A percentile compares a stretch with the other conserved stretches of the same genome.
phyloP scores from a whole-genome alignment of 179 eudicot genomes.

The Patellifolia procumbens region DNA sequence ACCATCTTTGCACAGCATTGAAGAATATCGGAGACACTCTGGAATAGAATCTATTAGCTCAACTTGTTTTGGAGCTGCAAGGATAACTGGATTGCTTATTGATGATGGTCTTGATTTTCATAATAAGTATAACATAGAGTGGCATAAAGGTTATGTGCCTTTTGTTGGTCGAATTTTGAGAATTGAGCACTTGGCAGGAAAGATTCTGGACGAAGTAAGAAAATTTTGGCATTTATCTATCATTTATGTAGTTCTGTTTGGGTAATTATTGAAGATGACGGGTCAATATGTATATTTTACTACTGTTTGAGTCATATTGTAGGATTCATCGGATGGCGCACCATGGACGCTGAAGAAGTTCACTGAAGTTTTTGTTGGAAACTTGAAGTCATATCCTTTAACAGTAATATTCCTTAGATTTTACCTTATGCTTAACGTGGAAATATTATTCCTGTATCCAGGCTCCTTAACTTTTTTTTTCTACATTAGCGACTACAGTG shows the following conservation, averaged over 20 bases:
- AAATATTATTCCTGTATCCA: not conserved
- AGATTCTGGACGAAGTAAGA: constrained; percentile 73
- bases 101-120: constrained; percentile 87
- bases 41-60: constrained; percentile 61
- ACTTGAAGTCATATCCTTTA: constrained; percentile 88
- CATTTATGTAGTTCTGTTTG: not conserved
- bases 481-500: constrained; percentile 60
- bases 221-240: not conserved
- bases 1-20: constrained; percentile 60
- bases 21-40: constrained; percentile 51
- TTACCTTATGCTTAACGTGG: constrained; percentile 5
- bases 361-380: constrained; percentile 50
- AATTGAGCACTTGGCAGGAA: constrained; percentile 84
- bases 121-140: constrained; percentile 56
- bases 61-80: constrained; percentile 75
- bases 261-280: not conserved
- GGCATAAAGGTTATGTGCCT: constrained; percentile 72
- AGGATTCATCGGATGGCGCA: constrained; percentile 58
- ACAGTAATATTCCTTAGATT: not conserved
- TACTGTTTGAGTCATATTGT: constrained; percentile 13
- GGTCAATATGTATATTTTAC: constrained; percentile 4
- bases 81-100: constrained; percentile 65
- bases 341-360: constrained; percentile 77
- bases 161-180: constrained; percentile 79
- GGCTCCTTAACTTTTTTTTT: constrained; percentile 48